Conservation (phyloP, 306 rosid genomes). For the Casuarina equisetifolia region DNA sequence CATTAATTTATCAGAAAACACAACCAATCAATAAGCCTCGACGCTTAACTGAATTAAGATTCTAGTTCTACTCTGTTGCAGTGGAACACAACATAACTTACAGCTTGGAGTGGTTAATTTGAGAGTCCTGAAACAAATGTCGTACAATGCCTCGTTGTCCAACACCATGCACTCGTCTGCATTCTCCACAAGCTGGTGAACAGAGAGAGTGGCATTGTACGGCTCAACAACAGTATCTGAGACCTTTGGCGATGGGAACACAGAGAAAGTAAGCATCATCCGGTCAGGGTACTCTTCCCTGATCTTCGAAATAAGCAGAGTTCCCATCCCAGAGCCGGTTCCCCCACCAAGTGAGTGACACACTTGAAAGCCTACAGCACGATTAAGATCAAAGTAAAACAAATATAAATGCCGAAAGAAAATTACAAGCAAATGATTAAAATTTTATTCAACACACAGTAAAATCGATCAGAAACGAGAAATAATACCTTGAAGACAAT, state of each 20-base stretch:
- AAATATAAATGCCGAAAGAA: background rate
- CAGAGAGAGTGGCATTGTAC: constrained; percentile 12
- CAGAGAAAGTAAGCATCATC: constrained; percentile 16
- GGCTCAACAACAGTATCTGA: constrained; percentile 17
- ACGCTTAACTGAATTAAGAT: background rate
- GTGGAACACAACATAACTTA: background rate
- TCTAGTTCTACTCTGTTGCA: background rate
- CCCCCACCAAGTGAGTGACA: constrained; percentile 14
- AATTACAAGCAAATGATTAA: background rate
- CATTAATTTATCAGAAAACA: background rate
- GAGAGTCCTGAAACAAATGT: constrained; percentile 17
- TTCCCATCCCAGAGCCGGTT: constrained; percentile 14
- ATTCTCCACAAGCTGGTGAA: constrained; percentile 15
- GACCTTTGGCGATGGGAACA: constrained; percentile 13
- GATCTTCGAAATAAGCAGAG: constrained; percentile 11
- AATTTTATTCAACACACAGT: background rate
- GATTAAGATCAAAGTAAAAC: background rate
- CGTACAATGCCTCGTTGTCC: constrained; percentile 15
- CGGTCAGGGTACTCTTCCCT: constrained; percentile 16
- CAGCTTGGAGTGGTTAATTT: constrained; percentile 14
- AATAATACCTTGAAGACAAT: constrained; percentile 15
- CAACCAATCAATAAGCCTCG: background rate
- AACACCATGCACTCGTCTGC: constrained; percentile 17
- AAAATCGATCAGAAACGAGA: background rate
- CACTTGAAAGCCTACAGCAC: constrained; percentile 7